These are phyloP conservation scores for Penicillium decumbens DNA, from an alignment of 2,329 filamentous ascomycete genomes.

Conservation along the genomic window DNA sequence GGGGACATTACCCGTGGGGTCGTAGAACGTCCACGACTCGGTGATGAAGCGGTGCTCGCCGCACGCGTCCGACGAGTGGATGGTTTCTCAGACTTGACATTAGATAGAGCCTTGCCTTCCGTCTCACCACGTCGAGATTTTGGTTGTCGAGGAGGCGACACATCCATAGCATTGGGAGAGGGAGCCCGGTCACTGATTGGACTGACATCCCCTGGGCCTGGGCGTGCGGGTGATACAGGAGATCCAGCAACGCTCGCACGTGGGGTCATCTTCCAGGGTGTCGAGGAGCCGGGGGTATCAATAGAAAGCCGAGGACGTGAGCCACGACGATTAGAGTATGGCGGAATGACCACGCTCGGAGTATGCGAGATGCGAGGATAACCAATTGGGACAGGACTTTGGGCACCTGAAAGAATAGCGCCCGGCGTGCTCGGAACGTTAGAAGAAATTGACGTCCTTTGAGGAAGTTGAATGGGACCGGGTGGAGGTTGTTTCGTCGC, in stretches of 20 bases:
- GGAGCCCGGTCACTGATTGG: constrained; percentile 43
- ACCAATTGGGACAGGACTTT: constrained; percentile 25
- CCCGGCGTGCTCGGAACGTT: constrained; percentile 29
- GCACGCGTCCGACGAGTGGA: constrained; percentile 29
- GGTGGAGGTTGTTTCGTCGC: constrained; percentile 19
- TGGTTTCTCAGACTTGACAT: constrained; percentile 27
- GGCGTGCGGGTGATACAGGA: constrained; percentile 39
- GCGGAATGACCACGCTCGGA: constrained; percentile 25
- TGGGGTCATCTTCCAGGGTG: constrained; percentile 43
- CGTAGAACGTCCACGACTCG: constrained; percentile 36
- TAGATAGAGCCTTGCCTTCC: constrained; percentile 16
- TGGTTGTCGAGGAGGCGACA: constrained; percentile 25
- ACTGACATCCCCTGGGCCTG: constrained; percentile 43
- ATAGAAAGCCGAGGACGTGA: constrained; percentile 35
- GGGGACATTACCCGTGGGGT: constrained; percentile 32
- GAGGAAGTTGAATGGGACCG: not conserved
- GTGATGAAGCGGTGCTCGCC: constrained; percentile 33
- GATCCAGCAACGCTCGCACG: constrained; percentile 32
- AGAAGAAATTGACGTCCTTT: constrained; percentile 12
- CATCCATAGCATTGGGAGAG: constrained; percentile 34
- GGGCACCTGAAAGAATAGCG: constrained; percentile 14
- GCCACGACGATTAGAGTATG: constrained; percentile 24
- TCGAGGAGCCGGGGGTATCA: constrained; percentile 39
- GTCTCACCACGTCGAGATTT: constrained; percentile 20
- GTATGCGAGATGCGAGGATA: constrained; percentile 26